phyloP scores from a whole-genome alignment of 1,284 basidiomycete species.

The Coniferiporia weirii region DNA sequence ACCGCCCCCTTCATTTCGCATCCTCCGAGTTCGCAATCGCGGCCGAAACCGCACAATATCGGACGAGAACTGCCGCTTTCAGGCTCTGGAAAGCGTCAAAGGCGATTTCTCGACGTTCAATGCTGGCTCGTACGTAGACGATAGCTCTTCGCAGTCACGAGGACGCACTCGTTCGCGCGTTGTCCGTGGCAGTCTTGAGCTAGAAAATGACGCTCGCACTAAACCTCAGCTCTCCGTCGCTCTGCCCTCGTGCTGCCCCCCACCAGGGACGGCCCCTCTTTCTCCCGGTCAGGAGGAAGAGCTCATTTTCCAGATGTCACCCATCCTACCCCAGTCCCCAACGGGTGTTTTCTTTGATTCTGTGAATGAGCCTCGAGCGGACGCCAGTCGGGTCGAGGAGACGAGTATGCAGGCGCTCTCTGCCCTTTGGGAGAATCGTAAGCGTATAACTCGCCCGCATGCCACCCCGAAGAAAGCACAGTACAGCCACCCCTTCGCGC shows the following conservation, averaged over 20 bases:
- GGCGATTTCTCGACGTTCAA: neutral
- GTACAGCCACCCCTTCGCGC: neutral
- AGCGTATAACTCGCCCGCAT: neutral
- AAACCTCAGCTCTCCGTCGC: slow-evolving; percentile 1
- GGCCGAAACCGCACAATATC: slow-evolving; percentile 8
- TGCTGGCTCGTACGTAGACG: neutral
- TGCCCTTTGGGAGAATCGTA: slow-evolving; percentile 12
- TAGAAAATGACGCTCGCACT: slow-evolving; percentile 2
- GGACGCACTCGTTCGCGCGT: slow-evolving; percentile 13
- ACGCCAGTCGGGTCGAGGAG: neutral
- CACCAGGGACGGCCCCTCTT: neutral
- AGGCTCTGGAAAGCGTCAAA: neutral
- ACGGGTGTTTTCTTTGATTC: slow-evolving; percentile 1
- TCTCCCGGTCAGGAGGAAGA: slow-evolving; percentile 16
- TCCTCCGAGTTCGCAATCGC: slow-evolving; percentile 13
- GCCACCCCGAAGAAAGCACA: neutral
- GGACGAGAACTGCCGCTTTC: slow-evolving; percentile 7
- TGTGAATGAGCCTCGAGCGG: neutral
- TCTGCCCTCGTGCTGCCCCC: slow-evolving; percentile 4
- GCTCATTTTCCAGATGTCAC: slow-evolving; percentile 21
- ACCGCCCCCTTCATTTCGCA: slow-evolving; percentile 17
- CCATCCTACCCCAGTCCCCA: slow-evolving; percentile 15
- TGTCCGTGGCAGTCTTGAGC: neutral
- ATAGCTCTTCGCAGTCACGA: slow-evolving; percentile 3
- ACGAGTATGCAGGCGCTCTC: slow-evolving; percentile 10